Evolutionary conservation across 441 rosid genomes (phyloP), one percentile per base, ranked within the genome.

Genomic region (Macaranga tanarius): DNA sequence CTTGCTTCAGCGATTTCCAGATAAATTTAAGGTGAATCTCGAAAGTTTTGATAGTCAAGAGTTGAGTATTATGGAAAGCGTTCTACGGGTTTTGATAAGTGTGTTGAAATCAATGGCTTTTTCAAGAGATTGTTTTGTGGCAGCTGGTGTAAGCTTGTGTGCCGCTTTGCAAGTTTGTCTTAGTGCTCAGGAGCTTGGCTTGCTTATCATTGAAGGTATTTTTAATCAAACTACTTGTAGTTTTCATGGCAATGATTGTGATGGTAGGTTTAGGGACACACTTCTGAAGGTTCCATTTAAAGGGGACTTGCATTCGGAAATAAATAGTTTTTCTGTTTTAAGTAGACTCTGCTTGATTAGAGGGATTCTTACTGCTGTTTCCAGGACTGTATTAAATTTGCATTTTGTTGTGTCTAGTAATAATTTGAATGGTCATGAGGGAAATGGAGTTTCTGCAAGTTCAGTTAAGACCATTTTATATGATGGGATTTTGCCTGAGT

Each of bases 331-430:
- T 73, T 83, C 93, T 26, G 82, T 82, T 62, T 84, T 95, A 83
- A 92, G 94, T 83, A 90, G 98, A 81, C 89, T 95, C 77, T 88
- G 91, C 82, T 88, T 92, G 91, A 88, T 95, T 79, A 86, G 99
- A 83, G 99, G 99, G 65, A 88, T 95, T 83, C 98, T 95, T 72
- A 95, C 99, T 70, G 89, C 96, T 58, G 92, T 92, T 80, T 84
- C 97, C 5, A 89, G 99, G 82, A 76, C 79, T 75, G 76, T 89
- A 60, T 89, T 95, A 31, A 91, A 87, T 77, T 71, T 84, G 65
- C 88, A 76, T 62, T 85, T 95, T 77, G 69, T 78, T 74, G 83
- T 78, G 44, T 79, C 80, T 45, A 75, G 22, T 63, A 77, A 74
- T 65, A 67, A 20, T 68, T 65, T 74, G 71, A 79, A 77, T 76